A percentile compares a stretch with the other conserved stretches of the same genome.
Conservation (phyloP, 345 rosid genomes). For the Lumnitzera racemosa region DNA sequence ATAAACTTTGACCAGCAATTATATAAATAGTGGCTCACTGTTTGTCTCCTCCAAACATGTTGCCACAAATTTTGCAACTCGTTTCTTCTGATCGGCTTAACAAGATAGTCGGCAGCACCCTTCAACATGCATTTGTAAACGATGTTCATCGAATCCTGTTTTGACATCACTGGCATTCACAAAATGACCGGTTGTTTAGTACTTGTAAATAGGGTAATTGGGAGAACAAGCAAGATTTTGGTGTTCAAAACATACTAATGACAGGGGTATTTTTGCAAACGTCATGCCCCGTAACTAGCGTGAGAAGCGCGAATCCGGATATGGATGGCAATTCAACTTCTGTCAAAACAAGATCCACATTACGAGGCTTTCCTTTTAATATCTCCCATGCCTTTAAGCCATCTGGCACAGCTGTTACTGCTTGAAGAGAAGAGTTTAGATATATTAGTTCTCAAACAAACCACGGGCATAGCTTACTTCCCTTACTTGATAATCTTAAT, state of each 20-base stretch:
- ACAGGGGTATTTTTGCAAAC: conserved; percentile 87
- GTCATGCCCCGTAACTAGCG: conserved; percentile 84
- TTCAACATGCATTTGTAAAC: conserved; percentile 92
- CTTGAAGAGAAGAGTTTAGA: not conserved
- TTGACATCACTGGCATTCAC: conserved; percentile 80
- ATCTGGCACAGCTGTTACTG: conserved; percentile 79
- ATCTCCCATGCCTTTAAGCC: conserved; percentile 96
- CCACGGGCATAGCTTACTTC: conserved; percentile 4
- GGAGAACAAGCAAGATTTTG: not conserved
- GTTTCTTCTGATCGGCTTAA: conserved; percentile 89
- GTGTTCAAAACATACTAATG: conserved; percentile 52
- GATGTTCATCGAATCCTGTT: conserved; percentile 65
- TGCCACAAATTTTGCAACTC: conserved; percentile 95
- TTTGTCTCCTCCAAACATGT: conserved; percentile 95
- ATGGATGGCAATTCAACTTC: conserved; percentile 89
- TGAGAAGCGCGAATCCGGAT: conserved; percentile 80
- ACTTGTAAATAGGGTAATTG: not conserved
- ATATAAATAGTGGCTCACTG: conserved; percentile 35
- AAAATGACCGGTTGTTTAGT: conserved; percentile 2
- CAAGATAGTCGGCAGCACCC: conserved; percentile 93
- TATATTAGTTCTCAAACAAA: conserved; percentile 3
- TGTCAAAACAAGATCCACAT: conserved; percentile 70
- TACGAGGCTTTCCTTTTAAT: conserved; percentile 51
- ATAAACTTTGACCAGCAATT: too few species aligned
- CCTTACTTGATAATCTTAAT: not conserved